A percentile compares a stretch with the other conserved stretches of the same genome.
phyloP scores from a whole-genome alignment of 306 rosid species.

The Prunus davidiana region DNA sequence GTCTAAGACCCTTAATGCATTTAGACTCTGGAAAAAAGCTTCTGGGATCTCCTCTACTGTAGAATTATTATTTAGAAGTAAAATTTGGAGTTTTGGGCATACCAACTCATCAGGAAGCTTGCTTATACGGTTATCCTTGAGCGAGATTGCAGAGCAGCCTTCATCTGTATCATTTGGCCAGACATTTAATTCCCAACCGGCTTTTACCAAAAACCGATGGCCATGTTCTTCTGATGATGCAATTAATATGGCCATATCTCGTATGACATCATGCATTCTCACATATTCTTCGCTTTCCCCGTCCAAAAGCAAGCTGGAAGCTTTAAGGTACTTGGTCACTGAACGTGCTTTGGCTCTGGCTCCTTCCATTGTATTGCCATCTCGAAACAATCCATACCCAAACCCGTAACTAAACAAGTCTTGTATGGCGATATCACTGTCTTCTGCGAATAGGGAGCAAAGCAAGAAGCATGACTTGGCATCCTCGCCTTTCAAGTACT shows the following conservation, averaged over 20 bases:
- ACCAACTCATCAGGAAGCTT: not conserved
- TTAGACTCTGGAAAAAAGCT: not conserved
- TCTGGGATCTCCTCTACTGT: not conserved
- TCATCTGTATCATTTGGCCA: conserved; percentile 9
- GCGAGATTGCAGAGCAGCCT: conserved; percentile 5
- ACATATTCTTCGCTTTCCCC: not conserved
- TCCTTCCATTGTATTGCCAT: not conserved
- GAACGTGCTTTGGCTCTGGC: not conserved
- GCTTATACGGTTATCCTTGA: not conserved
- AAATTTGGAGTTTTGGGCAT: conserved; percentile 16
- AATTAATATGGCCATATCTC: conserved; percentile 19
- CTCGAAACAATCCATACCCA: conserved; percentile 1
- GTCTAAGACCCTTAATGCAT: not conserved
- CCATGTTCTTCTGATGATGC: not conserved
- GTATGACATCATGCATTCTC: conserved; percentile 34
- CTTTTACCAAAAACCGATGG: not conserved
- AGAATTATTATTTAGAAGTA: not conserved
- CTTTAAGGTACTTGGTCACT: conserved; percentile 9
- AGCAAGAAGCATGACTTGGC: conserved; percentile 15
- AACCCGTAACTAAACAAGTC: conserved; percentile 6
- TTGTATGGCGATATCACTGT: not conserved
- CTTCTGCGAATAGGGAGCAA: conserved; percentile 20
- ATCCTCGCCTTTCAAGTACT: conserved; percentile 4
- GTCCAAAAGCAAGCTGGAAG: conserved; percentile 12
- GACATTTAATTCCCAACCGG: not conserved